Conservation (phyloP, 345 rosid species). For the Pistacia atlantica region DNA sequence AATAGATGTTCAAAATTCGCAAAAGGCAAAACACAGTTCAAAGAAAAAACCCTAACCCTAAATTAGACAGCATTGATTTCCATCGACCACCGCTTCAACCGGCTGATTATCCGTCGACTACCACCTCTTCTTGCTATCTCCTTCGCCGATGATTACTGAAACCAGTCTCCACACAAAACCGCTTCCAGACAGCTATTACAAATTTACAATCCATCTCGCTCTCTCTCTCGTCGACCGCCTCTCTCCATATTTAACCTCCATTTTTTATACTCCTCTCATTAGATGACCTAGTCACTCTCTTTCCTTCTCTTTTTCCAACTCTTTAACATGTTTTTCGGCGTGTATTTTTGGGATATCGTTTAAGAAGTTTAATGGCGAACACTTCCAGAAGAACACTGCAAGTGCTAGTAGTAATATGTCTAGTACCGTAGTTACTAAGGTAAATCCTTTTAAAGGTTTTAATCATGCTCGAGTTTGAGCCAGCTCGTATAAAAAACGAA, state of each 20-base stretch:
- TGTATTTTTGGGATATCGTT: background rate
- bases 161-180: constrained; percentile 15
- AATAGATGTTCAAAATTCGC: no score
- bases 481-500: no score
- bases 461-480: no score
- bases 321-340: background rate
- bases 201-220: no score
- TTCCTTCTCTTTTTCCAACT: background rate
- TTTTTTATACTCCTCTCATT: constrained; percentile 3
- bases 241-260: background rate
- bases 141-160: background rate
- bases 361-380: constrained; percentile 41
- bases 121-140: no score
- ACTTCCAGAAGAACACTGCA: constrained; percentile 24
- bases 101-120: no score
- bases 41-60: no score
- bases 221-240: constrained; percentile 20
- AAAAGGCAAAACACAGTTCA: no score
- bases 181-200: constrained; percentile 34
- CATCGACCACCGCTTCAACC: no score
- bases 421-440: constrained; percentile 17
- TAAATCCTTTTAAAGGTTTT: constrained; percentile 11
- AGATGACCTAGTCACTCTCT: constrained; percentile 5
- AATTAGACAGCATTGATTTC: no score
- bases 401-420: background rate